Evolutionary conservation across 164 flowering plant genomes (phyloP), one percentile per base, ranked within the genome.

Genomic region (Piper betle): DNA sequence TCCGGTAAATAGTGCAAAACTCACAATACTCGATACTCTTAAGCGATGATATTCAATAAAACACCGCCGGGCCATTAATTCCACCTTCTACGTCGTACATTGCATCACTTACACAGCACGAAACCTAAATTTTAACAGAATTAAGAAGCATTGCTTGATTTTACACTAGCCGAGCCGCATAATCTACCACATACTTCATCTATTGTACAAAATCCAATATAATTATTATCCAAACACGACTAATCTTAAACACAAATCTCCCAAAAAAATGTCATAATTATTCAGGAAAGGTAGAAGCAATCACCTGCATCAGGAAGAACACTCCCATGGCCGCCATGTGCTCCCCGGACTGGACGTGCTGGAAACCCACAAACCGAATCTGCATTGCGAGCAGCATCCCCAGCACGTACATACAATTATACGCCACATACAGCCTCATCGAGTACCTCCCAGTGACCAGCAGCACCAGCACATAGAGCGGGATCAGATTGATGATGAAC

Each of bases 261-360:
- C 12, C 12, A 3, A 2, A 10, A 43, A 43, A 43, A 43, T 8
- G 2, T 43, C 12, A 15, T 3, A 15, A 43, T 43, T 8, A 15
- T 5, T 55, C 39, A 7, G 39, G 13, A 54, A 6, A 55, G 33
- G 3, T 18, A 25, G 33, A 55, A 55, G 38, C 33, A 55, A 20
- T 20, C 58, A 85, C 96, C 90, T 93, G 99, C 76, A 90, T 68
- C 79, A 90, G 75, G 88, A 93, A 93, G 74, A 93, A 93, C 60
- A 93, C 91, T 6, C 96, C 97, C 99, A 93, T 86, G 10, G 99
- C 94, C 5, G 92, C 99, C 99, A 93, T 93, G 77, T 93, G 99
- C 72, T 93, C 99, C 53, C 99, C 97, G 2, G 97, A 90, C 68
- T 93, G 99, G 3, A 93, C 96, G 73, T 93, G 99, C 73, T 93